phyloP scores from a whole-genome alignment of 2,329 filamentous ascomycete genomes.

The Epichloe elymi region DNA sequence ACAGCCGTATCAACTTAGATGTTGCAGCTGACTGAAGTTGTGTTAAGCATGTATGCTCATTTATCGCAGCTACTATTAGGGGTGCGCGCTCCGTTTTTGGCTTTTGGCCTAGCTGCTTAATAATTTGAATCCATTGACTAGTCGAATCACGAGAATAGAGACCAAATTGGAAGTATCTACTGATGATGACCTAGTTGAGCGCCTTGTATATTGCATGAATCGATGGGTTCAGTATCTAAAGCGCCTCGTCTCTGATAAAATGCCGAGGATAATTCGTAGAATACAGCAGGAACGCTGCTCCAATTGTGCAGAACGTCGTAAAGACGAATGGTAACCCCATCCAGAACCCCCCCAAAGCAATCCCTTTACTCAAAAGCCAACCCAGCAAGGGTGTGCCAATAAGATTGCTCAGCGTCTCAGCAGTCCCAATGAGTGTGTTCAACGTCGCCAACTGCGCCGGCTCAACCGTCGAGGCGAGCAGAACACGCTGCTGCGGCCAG shows the following conservation, averaged over 20 bases:
- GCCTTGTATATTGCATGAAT: neutral
- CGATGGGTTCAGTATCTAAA: neutral
- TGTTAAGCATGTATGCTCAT: too few relatives aligned
- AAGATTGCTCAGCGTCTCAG: neutral
- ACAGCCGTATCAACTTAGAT: neutral
- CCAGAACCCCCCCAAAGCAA: neutral
- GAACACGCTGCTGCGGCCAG: neutral
- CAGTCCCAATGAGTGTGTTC: neutral
- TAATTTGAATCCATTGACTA: neutral
- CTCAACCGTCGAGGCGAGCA: neutral
- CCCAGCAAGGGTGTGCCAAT: neutral
- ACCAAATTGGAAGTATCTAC: neutral
- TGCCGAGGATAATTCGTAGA: neutral
- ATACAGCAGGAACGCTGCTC: neutral
- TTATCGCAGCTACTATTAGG: too few relatives aligned
- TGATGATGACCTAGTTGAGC: neutral
- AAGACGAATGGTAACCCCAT: neutral
- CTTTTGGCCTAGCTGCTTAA: too few relatives aligned
- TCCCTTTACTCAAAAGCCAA: neutral
- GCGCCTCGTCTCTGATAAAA: neutral
- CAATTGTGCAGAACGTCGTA: neutral
- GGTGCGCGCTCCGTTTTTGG: too few relatives aligned
- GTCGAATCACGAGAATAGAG: neutral
- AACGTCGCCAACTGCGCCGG: neutral
- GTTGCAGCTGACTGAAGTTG: neutral